Evolutionary conservation across 352 stramenopile genomes (phyloP).

Genomic region (Pythium aquatile): DNA sequence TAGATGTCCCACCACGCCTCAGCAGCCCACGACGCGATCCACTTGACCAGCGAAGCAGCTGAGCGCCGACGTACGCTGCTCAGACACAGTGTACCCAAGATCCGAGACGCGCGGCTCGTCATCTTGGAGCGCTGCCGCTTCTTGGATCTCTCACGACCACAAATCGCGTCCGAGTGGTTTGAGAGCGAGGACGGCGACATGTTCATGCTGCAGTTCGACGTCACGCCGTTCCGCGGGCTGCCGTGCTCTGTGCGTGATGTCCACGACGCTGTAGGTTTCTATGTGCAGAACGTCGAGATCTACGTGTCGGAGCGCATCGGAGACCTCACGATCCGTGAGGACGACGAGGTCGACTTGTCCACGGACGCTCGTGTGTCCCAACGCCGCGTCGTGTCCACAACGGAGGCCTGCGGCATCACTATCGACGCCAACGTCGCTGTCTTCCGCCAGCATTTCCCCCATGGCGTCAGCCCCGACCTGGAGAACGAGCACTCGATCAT

Average conservation of each 20-base stretch:
- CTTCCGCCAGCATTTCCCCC: conserved; percentile 12
- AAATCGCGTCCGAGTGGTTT: conserved; percentile 39
- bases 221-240: conserved; percentile 39
- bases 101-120: conserved; percentile 38
- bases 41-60: conserved; percentile 14
- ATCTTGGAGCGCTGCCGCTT: conserved; percentile 34
- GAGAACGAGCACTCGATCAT: conserved; percentile 11
- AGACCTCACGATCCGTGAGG: conserved; percentile 23
- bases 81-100: conserved; percentile 36
- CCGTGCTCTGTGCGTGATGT: conserved; percentile 32
- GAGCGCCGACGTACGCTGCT: conserved; percentile 34
- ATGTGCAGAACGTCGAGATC: conserved; percentile 41
- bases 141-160: conserved; percentile 35
- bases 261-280: conserved; percentile 47
- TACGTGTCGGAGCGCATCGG: conserved; percentile 17
- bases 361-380: conserved; percentile 11
- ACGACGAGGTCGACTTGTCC: conserved; percentile 12
- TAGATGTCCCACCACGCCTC: neutral
- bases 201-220: conserved; percentile 39
- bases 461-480: neutral
- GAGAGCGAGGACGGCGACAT: conserved; percentile 36
- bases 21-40: conserved; percentile 2
- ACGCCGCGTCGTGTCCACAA: conserved; percentile 10
- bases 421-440: conserved; percentile 20
- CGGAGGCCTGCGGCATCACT: neutral